phyloP scores from a whole-genome alignment of 1,284 basidiomycete genomes.

The Cryptococcus sp. region DNA sequence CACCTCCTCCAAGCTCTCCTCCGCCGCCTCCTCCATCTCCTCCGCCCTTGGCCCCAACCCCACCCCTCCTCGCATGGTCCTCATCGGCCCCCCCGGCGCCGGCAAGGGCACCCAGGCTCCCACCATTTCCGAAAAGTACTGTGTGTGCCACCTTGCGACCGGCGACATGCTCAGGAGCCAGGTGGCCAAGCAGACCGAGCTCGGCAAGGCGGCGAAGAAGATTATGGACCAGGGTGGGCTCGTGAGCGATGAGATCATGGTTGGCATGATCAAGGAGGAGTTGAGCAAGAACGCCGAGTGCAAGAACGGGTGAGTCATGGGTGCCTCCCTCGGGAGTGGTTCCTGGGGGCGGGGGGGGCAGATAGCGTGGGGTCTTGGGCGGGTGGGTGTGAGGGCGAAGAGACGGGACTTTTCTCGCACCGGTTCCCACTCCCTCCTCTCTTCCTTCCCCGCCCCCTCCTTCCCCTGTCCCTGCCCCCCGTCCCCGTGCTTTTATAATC shows the following conservation, averaged over 20 bases:
- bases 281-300: slow-evolving; percentile 88
- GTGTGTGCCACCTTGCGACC: slow-evolving; percentile 95
- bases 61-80: slow-evolving; percentile 69
- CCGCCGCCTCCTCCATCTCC: slow-evolving; percentile 56
- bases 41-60: slow-evolving; percentile 16
- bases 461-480: not conserved
- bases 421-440: not conserved
- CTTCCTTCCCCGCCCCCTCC: not conserved
- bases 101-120: slow-evolving; percentile 99
- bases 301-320: slow-evolving; percentile 76
- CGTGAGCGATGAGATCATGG: slow-evolving; percentile 95
- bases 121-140: slow-evolving; percentile 85
- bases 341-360: not conserved
- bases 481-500: too few relatives aligned
- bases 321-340: not conserved
- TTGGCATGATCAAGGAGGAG: slow-evolving; percentile 95
- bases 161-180: slow-evolving; percentile 98
- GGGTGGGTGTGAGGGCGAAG: not conserved
- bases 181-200: slow-evolving; percentile 77
- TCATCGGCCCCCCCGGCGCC: slow-evolving; percentile 94
- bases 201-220: slow-evolving; percentile 92
- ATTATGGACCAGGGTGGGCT: slow-evolving; percentile 95
- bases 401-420: not conserved
- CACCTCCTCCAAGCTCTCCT: slow-evolving; percentile 25
- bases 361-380: not conserved